Conservation (phyloP, 441 rosid genomes). For the Aleurites moluccanus region DNA sequence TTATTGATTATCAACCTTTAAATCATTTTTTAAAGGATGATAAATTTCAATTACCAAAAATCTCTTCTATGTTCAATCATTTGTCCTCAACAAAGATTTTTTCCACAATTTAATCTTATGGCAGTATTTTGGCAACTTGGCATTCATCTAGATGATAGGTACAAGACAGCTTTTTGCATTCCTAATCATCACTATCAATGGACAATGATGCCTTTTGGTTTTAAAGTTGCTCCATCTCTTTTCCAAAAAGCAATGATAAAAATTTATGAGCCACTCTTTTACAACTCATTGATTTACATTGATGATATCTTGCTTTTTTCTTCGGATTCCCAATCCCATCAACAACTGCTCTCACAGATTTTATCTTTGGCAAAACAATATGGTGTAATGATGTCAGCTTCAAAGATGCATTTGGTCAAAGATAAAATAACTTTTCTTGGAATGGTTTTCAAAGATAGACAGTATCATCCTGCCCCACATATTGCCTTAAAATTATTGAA, state of each 20-base stretch:
- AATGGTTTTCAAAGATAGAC: not conserved
- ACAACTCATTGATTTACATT: too few relatives aligned
- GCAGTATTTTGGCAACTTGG: not conserved
- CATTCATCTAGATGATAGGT: too few relatives aligned
- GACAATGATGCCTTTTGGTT: not conserved
- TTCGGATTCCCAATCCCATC: fast-evolving
- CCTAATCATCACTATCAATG: not conserved
- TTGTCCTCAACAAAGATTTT: fast-evolving
- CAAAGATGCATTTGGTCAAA: not conserved
- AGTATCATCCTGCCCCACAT: not conserved
- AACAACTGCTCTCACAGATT: too few relatives aligned
- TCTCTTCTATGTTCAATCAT: not conserved
- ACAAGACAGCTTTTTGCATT: not conserved
- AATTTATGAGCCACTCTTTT: too few relatives aligned
- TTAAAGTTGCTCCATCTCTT: too few relatives aligned
- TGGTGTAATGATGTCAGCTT: not conserved
- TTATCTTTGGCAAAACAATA: fast-evolving
- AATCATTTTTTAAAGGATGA: not conserved
- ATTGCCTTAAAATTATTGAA: not conserved
- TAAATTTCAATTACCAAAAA: not conserved
- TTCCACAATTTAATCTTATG: not conserved
- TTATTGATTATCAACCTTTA: not conserved
- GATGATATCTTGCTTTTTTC: too few relatives aligned
- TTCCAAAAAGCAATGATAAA: too few relatives aligned
- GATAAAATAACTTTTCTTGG: not conserved